These are phyloP conservation scores for Hypoxylon perforatum DNA, from an alignment of 495 filamentous ascomycete species.

Conservation along the genomic window DNA sequence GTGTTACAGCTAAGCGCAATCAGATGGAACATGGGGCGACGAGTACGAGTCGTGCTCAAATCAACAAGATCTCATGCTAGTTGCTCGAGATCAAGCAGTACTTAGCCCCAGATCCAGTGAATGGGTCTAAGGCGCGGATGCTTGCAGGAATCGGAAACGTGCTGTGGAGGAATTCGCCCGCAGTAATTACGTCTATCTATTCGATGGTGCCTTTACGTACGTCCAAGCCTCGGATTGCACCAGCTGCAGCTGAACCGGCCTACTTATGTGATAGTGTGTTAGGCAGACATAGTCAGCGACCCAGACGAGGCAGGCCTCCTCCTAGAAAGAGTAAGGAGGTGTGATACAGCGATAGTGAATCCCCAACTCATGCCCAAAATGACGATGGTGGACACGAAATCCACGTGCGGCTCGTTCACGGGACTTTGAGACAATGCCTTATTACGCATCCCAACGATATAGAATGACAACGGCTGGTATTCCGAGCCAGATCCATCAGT, in stretches of 20 bases:
- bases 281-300: slow-evolving; percentile 7
- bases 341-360: slow-evolving; percentile 13
- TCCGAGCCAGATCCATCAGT: slow-evolving; percentile 29
- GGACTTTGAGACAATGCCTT: slow-evolving; percentile 46
- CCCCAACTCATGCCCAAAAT: slow-evolving; percentile 19
- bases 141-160: slow-evolving; percentile 43
- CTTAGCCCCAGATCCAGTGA: slow-evolving; percentile 41
- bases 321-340: not conserved
- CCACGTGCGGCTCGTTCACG: slow-evolving; percentile 46
- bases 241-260: slow-evolving; percentile 20
- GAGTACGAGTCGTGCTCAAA: slow-evolving; percentile 19
- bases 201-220: slow-evolving; percentile 9
- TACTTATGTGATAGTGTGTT: slow-evolving; percentile 17
- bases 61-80: slow-evolving; percentile 17
- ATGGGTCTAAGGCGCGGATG: slow-evolving; percentile 32
- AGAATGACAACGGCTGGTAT: slow-evolving; percentile 18
- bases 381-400: slow-evolving; percentile 42
- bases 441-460: slow-evolving; percentile 30
- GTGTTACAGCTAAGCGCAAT: slow-evolving; percentile 4
- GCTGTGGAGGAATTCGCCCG: slow-evolving; percentile 22
- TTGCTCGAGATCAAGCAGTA: slow-evolving; percentile 44
- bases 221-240: slow-evolving; percentile 18
- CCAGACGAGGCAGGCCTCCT: slow-evolving; percentile 1
- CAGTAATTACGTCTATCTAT: slow-evolving; percentile 12
- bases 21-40: slow-evolving; percentile 5